Evolutionary conservation across 345 rosid genomes (phyloP), one percentile per base, ranked within the genome.

Genomic region (Passiflora organensis): DNA sequence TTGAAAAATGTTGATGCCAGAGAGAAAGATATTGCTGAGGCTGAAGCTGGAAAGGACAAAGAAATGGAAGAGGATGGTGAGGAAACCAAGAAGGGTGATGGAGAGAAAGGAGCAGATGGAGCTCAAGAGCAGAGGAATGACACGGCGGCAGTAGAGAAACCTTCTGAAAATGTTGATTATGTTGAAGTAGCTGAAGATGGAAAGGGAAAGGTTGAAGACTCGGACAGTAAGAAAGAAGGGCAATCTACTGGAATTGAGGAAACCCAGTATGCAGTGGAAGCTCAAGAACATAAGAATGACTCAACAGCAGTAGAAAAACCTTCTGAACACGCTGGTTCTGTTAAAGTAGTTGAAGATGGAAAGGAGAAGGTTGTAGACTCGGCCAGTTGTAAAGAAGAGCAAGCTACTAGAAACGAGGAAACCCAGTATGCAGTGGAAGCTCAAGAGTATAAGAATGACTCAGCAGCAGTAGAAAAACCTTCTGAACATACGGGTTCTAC

Each of bases 161-260:
- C n/a, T n/a, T n/a, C n/a, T n/a, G n/a, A n/a, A n/a, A n/a, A n/a
- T n/a, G n/a, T n/a, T n/a, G n/a, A n/a, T n/a, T n/a, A n/a, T n/a
- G n/a, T n/a, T n/a, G n/a, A n/a, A n/a, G n/a, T n/a, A n/a, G n/a
- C n/a, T n/a, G n/a, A n/a, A n/a, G n/a, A n/a, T n/a, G n/a, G n/a
- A n/a, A n/a, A n/a, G n/a, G n/a, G n/a, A n/a, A n/a, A n/a, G n/a
- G n/a, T n/a, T n/a, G n/a, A n/a, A n/a, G n/a, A n/a, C n/a, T n/a
- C n/a, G 43, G 2, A 39, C 43, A 39, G n/a, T 39, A 14, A 39
- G 2, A 39, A 10, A 39, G 43, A 10, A 39, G 12, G 3, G 48
- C 70, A 43, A 14, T 66, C 56, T 47, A 63, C 69, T 32, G 72
- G 48, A 51, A 36, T 62, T 12, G 76, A 71, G 55, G 76, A 56